A percentile compares a stretch with the other conserved stretches of the same genome.
Conservation (phyloP, 2,329 filamentous ascomycete species). For the Calycina herbarum region DNA sequence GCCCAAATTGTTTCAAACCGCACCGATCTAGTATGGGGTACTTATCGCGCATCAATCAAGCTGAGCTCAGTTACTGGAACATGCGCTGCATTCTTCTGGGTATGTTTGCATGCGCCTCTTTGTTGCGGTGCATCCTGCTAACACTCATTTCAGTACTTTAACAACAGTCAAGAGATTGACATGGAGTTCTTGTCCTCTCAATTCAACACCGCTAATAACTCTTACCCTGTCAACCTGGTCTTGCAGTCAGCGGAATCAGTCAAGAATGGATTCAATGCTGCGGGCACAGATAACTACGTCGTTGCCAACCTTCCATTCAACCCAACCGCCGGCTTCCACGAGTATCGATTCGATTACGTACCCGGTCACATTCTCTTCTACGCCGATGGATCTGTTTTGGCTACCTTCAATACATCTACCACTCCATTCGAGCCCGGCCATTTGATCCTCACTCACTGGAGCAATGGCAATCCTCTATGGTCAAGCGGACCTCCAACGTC, state of each 20-base stretch:
- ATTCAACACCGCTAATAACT: conserved; percentile 51
- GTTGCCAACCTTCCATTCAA: conserved; percentile 63
- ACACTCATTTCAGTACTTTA: conserved; percentile 59
- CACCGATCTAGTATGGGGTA: conserved; percentile 67
- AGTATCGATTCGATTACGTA: conserved; percentile 78
- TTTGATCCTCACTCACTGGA: conserved; percentile 74
- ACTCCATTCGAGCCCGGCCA: conserved; percentile 64
- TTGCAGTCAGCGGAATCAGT: conserved; percentile 65
- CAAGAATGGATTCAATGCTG: conserved; percentile 61
- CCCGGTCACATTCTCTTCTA: conserved; percentile 65
- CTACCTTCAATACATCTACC: conserved; percentile 54
- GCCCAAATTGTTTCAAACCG: conserved; percentile 65
- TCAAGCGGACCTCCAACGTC: conserved; percentile 65
- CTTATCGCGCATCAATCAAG: conserved; percentile 63
- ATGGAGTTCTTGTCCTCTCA: conserved; percentile 74
- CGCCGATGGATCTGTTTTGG: conserved; percentile 60
- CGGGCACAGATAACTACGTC: conserved; percentile 57
- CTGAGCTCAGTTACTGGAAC: conserved; percentile 53
- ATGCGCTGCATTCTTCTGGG: conserved; percentile 80
- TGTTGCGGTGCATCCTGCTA: conserved; percentile 1
- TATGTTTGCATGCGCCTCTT: conserved; percentile 39
- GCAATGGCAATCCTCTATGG: conserved; percentile 72
- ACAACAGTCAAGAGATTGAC: conserved; percentile 79
- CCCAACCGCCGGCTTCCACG: conserved; percentile 66
- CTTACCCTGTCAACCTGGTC: conserved; percentile 70